Base-by-base conservation (phyloP, 139 green algal species). In the Trebouxia sp. region DNA sequence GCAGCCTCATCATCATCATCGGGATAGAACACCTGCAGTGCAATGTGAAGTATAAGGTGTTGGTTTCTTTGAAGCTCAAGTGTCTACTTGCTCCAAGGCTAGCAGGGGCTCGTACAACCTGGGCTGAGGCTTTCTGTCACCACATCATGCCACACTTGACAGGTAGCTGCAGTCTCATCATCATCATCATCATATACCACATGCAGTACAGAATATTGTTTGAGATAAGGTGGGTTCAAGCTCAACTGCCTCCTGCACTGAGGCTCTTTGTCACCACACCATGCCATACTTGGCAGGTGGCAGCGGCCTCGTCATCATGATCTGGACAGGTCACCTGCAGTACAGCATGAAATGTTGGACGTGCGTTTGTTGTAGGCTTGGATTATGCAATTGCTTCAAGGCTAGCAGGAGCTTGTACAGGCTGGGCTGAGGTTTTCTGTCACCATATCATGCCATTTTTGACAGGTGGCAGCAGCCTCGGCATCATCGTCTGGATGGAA, bases 1-100 rank as follows among this genome's bases (percentile, higher is more conserved):
- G 75, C 75, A 5, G n/a, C 39, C 9, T 42, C 83, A 3, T 45
- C 65, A 28, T 74, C 50, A 45, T 83, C 83, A 28, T 81, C 80
- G 37, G 83, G 66, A 37, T 85, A 89, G 32, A 81, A 89, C 51
- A 82, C 53, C 84, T 88, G 84, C 53, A 78, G 1, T 2, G 12
- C 28, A 37, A 22, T 15, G 9, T 39, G 17, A 51, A 9, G 39
- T n/a, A 62, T 78, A 38, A 24, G 37, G 38, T 58, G 1, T 48
- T 26, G 7, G 9, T 11, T 24, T 7, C 2, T 37, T 58, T 58
- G 47, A 4, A 80, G 28, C 66, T 42, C 22, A 28, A 42, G 30
- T 7, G 28, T 47, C 32, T 35, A 41, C 26, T 39, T 8, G 20
- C 3, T n/a, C n/a, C n/a, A n/a, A n/a, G n/a, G n/a, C n/a, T n/a